phyloP scores from a whole-genome alignment of 2,329 filamentous ascomycete species.

The Colletotrichum sidae region DNA sequence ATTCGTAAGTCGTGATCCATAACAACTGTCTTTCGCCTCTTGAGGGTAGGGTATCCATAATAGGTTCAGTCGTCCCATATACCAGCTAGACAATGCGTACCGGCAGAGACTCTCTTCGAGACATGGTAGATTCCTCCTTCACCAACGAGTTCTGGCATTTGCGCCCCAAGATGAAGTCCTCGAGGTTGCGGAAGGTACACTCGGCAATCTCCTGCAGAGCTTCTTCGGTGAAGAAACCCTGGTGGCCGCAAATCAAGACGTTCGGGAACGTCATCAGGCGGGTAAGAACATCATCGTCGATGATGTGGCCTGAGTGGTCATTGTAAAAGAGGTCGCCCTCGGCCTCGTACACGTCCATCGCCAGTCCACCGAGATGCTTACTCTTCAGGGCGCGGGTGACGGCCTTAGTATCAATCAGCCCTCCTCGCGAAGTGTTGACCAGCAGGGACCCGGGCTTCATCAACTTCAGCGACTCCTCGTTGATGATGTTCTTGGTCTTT shows the following conservation, averaged over 20 bases:
- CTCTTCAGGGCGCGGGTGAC: slow-evolving; percentile 71
- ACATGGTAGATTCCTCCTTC: slow-evolving; percentile 32
- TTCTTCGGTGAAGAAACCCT: slow-evolving; percentile 77
- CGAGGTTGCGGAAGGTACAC: slow-evolving; percentile 68
- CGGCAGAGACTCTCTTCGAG: slow-evolving; percentile 44
- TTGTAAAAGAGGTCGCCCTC: slow-evolving; percentile 74
- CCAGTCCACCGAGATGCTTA: slow-evolving; percentile 69
- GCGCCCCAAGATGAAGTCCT: slow-evolving; percentile 52
- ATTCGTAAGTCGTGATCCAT: slow-evolving; percentile 29
- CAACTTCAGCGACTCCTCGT: slow-evolving; percentile 59
- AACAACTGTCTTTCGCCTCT: slow-evolving; percentile 7
- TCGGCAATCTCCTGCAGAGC: slow-evolving; percentile 73
- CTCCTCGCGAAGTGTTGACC: slow-evolving; percentile 77
- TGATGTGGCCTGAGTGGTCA: slow-evolving; percentile 73
- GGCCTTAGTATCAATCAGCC: slow-evolving; percentile 69
- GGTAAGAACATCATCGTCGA: slow-evolving; percentile 75
- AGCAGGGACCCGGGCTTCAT: slow-evolving; percentile 72
- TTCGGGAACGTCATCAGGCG: slow-evolving; percentile 76
- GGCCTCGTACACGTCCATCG: slow-evolving; percentile 76
- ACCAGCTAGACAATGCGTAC: slow-evolving; percentile 46
- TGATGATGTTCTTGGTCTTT: slow-evolving; percentile 70
- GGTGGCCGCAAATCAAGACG: slow-evolving; percentile 74
- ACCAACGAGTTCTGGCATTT: slow-evolving; percentile 54
- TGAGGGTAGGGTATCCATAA: slow-evolving; percentile 14
- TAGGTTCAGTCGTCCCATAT: background rate